phyloP scores from a whole-genome alignment of 306 rosid species.

The Cucumis cinereus region DNA sequence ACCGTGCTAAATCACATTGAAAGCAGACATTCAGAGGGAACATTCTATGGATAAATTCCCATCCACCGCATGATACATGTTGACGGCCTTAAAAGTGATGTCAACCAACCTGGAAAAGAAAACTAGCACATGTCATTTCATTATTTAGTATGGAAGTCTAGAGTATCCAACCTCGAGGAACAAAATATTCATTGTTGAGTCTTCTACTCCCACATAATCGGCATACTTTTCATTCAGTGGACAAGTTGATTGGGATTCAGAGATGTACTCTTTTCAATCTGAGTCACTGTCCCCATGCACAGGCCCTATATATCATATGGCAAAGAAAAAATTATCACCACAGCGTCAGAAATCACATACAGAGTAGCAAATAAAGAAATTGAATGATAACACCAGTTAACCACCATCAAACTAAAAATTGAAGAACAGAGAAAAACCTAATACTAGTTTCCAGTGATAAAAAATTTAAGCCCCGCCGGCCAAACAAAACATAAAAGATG shows the following conservation, averaged over 20 bases:
- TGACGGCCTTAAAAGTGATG: not conserved
- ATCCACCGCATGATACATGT: slow-evolving; percentile 1
- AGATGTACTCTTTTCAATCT: not conserved
- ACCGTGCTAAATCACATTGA: not conserved
- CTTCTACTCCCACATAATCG: not conserved
- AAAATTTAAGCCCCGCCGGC: not conserved
- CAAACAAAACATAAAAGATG: not conserved
- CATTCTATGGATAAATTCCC: not conserved
- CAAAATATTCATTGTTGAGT: not conserved
- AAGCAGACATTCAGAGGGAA: not conserved
- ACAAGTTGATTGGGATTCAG: slow-evolving; percentile 3
- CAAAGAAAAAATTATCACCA: not conserved
- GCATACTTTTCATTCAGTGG: not conserved
- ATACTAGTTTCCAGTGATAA: not conserved
- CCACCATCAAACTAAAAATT: not conserved
- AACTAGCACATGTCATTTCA: slow-evolving; percentile 4
- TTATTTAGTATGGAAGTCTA: slow-evolving; percentile 4
- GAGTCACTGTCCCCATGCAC: slow-evolving; percentile 89
- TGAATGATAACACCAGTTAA: not conserved
- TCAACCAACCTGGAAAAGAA: slow-evolving; percentile 3
- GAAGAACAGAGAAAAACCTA: not conserved
- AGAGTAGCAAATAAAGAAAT: not conserved
- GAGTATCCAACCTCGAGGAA: slow-evolving; percentile 5
- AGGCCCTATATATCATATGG: slow-evolving; percentile 45
- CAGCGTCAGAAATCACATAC: not conserved